These are phyloP conservation scores for Plasmopara viticola DNA, from an alignment of 352 stramenopile species.

Conservation along the genomic window DNA sequence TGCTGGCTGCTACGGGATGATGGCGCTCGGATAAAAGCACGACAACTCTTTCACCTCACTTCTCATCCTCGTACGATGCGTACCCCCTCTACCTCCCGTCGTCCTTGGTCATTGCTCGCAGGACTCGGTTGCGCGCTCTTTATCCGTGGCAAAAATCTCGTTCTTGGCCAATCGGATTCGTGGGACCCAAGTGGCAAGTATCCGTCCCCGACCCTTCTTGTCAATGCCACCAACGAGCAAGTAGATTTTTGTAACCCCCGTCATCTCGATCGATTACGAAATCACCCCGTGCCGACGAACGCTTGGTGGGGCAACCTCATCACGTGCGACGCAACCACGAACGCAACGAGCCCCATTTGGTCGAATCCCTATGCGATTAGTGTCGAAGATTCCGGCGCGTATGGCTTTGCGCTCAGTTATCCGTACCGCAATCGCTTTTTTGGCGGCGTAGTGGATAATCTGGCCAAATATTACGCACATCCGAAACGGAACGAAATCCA, in stretches of 20 bases:
- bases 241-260: constrained; percentile 42
- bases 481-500: constrained; percentile 53
- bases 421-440: constrained; percentile 69
- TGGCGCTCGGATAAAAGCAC: too few relatives aligned
- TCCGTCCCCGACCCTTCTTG: constrained; percentile 21
- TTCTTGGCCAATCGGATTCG: constrained; percentile 28
- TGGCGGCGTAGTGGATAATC: constrained; percentile 27
- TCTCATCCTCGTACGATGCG: too few relatives aligned
- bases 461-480: constrained; percentile 55
- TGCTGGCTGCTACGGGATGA: too few relatives aligned
- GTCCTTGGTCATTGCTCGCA: too few relatives aligned
- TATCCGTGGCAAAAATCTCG: background rate
- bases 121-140: too few relatives aligned
- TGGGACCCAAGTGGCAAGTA: constrained; percentile 42
- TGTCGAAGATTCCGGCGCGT: constrained; percentile 32
- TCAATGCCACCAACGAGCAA: constrained; percentile 35
- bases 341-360: constrained; percentile 56
- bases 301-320: constrained; percentile 81
- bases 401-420: constrained; percentile 55
- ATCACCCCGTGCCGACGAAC: constrained; percentile 63
- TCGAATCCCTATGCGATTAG: constrained; percentile 59
- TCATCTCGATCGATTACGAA: constrained; percentile 42
- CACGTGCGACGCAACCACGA: constrained; percentile 42
- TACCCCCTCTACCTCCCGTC: too few relatives aligned
- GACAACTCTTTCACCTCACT: too few relatives aligned